Evolutionary conservation across 257 asterid species (phyloP), one percentile per base, ranked within the genome.

Genomic region (Parsonsia alboflavescens): DNA sequence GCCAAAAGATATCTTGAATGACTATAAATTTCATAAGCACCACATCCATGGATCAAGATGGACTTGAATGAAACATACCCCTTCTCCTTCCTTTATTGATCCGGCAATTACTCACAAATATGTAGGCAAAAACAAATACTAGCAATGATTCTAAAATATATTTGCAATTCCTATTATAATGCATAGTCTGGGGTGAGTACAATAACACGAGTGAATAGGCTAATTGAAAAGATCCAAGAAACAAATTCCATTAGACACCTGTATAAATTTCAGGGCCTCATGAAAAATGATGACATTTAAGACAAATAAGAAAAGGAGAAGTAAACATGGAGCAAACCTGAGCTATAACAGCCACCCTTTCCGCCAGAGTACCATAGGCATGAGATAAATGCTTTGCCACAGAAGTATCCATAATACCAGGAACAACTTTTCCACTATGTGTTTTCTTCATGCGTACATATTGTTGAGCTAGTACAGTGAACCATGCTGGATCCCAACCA

Each of bases 401-500:
- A 77, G 91, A 87, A 48, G 99, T 90, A 89, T 92, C 99, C 98
- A 95, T 95, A 66, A 80, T 89, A 50, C 99, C 98, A 1, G 97
- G 98, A 81, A 95, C 96, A 75, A 92, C 85, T 85, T 88, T 92
- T 56, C 98, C 97, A 65, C 85, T 84, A 68, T 89, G 54, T 5
- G 98, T 81, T 73, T 50, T 84, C 84, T 95, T 95, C 96, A 86
- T 88, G 78, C 97, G 97, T 76, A 81, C 81, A 77, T 92, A 95
- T 67, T 90, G 99, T 85, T 92, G 98, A 39, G 98, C 89, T 72
- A 95, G 86, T 45, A 84, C 59, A 5, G 99, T 95, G 77, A 95
- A 95, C 70, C 96, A 92, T 69, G 99, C 89, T 19, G 93, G 96
- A 1, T 90, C 98, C 99, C 99, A 95, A 73, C 98, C 99, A 85